Evolutionary conservation across 306 rosid genomes (phyloP).

Genomic region (Benincasa hispida): DNA sequence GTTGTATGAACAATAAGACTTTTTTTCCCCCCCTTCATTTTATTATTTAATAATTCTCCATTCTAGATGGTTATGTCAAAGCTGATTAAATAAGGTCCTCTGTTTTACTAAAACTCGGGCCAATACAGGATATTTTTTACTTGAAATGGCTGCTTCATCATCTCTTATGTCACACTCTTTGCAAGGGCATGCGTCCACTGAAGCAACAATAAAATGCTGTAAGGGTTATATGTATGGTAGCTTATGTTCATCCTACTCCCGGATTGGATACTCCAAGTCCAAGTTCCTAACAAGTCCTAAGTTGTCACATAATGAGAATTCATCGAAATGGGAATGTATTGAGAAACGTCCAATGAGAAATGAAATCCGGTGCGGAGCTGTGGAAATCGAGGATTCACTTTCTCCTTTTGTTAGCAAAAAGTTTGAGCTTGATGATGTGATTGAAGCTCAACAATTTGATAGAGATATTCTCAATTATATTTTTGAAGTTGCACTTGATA

Average conservation of each 20-base stretch:
- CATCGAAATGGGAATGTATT: slow-evolving; percentile 13
- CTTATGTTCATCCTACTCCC: slow-evolving; percentile 1
- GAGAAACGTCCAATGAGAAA: slow-evolving; percentile 10
- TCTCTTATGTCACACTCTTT: slow-evolving; percentile 29
- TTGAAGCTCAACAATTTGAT: slow-evolving; percentile 81
- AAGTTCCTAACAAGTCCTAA: slow-evolving; percentile 9
- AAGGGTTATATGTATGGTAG: slow-evolving; percentile 11
- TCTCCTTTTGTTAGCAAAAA: slow-evolving; percentile 35
- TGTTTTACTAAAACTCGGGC: not conserved
- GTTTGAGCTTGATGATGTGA: slow-evolving; percentile 66
- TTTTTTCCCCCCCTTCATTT: too few relatives aligned
- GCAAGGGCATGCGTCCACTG: slow-evolving; percentile 24
- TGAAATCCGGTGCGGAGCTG: slow-evolving; percentile 21
- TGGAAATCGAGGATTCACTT: slow-evolving; percentile 31
- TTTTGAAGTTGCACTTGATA: slow-evolving; percentile 61
- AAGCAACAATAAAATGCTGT: slow-evolving; percentile 15
- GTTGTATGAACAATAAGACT: not conserved
- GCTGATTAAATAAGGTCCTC: not conserved
- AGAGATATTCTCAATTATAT: slow-evolving; percentile 49
- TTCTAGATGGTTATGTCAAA: not conserved
- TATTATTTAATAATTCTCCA: not conserved
- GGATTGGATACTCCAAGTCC: slow-evolving; percentile 4
- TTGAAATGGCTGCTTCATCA: slow-evolving; percentile 49
- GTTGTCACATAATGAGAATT: slow-evolving; percentile 11
- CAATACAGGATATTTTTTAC: not conserved